Evolutionary conservation across 164 flowering plant species (phyloP).

Genomic region (Liriodendron chinense): DNA sequence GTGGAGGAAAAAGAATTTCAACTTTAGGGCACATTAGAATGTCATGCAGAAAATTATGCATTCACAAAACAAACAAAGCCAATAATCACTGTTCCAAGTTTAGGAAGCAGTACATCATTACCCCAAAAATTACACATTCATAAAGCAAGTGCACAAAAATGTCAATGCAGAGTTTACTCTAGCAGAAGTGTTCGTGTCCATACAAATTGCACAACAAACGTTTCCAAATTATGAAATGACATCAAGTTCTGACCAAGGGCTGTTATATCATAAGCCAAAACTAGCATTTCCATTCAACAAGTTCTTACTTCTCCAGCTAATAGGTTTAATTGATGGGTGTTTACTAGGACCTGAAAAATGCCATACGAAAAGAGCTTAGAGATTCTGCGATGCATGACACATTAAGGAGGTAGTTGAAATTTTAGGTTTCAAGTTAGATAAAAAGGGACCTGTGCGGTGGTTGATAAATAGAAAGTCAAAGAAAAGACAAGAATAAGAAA

Average conservation of each 20-base stretch:
- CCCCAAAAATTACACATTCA: too few relatives aligned
- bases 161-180: not conserved
- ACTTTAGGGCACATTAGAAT: not conserved
- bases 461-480: not conserved
- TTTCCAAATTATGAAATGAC: too few relatives aligned
- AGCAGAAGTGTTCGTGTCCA: not conserved
- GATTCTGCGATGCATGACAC: not conserved
- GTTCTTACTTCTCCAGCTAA: too few relatives aligned
- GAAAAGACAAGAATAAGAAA: not conserved
- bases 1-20: not conserved
- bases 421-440: not conserved
- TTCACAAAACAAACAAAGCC: not conserved
- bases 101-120: not conserved
- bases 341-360: too few relatives aligned
- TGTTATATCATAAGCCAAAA: too few relatives aligned
- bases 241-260: too few relatives aligned
- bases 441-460: not conserved
- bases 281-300: too few relatives aligned
- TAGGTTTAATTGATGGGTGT: too few relatives aligned
- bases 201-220: too few relatives aligned
- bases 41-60: not conserved
- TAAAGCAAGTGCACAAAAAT: not conserved
- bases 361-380: too few relatives aligned
- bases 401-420: not conserved
- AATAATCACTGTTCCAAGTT: not conserved